phyloP scores from a whole-genome alignment of 2,329 filamentous ascomycete species.

The Pezicula rhizophila region DNA sequence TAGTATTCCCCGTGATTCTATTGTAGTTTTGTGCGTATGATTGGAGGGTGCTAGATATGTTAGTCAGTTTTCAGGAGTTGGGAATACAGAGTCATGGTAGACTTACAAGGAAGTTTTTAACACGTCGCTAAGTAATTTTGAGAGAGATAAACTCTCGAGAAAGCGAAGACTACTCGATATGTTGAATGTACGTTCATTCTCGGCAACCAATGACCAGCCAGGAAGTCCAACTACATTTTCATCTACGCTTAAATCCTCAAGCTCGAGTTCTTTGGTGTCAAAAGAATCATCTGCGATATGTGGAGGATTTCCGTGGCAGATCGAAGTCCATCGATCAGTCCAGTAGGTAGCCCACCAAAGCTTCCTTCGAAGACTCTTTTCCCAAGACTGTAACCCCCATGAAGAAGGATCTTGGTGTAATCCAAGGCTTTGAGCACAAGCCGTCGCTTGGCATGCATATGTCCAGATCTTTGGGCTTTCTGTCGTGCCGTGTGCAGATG shows the following conservation, averaged over 20 bases:
- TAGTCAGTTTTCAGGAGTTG: not conserved
- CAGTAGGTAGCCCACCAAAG: conserved; percentile 40
- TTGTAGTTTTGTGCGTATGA: conserved; percentile 14
- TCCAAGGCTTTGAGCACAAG: conserved; percentile 40
- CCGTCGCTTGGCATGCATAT: conserved; percentile 36
- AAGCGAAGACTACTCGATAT: conserved; percentile 31
- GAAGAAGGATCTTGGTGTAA: conserved; percentile 36
- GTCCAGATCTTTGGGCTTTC: conserved; percentile 41
- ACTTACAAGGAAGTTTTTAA: conserved; percentile 11
- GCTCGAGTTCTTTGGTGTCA: conserved; percentile 31
- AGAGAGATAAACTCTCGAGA: conserved; percentile 9
- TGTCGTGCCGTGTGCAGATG: conserved; percentile 38
- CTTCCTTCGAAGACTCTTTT: conserved; percentile 28
- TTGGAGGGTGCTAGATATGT: conserved; percentile 5
- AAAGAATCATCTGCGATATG: conserved; percentile 36
- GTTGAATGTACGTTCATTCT: conserved; percentile 26
- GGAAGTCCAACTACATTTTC: conserved; percentile 34
- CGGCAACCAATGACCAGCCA: conserved; percentile 28
- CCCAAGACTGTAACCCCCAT: conserved; percentile 37
- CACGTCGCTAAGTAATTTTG: conserved; percentile 5
- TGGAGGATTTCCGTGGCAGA: conserved; percentile 41
- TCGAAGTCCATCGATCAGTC: conserved; percentile 38
- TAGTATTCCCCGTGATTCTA: not conserved
- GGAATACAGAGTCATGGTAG: not conserved
- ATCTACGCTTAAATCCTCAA: conserved; percentile 38